Evolutionary conservation across 192 early-diverging fungal species (phyloP).

Genomic region (Umbelopsis isabellina): DNA sequence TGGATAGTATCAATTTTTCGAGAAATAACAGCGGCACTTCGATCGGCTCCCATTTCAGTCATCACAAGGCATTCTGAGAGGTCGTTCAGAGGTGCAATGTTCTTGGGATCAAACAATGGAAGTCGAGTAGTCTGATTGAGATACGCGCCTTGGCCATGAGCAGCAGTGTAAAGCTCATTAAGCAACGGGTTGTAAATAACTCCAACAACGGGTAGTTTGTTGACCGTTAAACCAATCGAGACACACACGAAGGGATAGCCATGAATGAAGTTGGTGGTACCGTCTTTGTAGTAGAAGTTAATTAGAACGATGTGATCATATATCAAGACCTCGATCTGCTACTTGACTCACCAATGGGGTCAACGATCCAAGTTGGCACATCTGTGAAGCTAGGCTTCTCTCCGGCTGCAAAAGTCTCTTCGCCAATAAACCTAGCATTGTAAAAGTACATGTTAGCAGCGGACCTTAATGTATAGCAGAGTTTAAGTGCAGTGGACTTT

Average conservation of each 20-base stretch:
- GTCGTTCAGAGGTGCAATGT: slow-evolving; percentile 58
- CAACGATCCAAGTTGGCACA: slow-evolving; percentile 88
- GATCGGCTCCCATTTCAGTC: slow-evolving; percentile 85
- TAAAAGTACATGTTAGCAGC: neutral
- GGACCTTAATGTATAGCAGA: neutral
- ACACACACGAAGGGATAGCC: slow-evolving; percentile 85
- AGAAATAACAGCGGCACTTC: slow-evolving; percentile 57
- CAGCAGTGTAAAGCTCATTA: slow-evolving; percentile 70
- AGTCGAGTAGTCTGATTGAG: slow-evolving; percentile 57
- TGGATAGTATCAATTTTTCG: slow-evolving; percentile 71
- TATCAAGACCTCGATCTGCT: neutral
- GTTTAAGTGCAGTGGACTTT: neutral
- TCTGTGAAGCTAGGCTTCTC: slow-evolving; percentile 58
- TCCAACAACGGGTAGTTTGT: slow-evolving; percentile 78
- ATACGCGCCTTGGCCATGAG: slow-evolving; percentile 66
- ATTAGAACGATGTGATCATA: neutral
- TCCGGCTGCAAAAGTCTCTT: slow-evolving; percentile 76
- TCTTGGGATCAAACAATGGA: slow-evolving; percentile 59
- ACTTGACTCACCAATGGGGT: slow-evolving; percentile 68
- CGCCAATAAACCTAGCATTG: slow-evolving; percentile 75
- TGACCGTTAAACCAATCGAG: slow-evolving; percentile 82
- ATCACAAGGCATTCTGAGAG: slow-evolving; percentile 74
- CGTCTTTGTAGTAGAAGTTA: slow-evolving; percentile 42
- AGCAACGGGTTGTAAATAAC: slow-evolving; percentile 92
- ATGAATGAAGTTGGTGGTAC: slow-evolving; percentile 80